These are phyloP conservation scores for Cyberlindnera petersonii DNA, from an alignment of 805 yeast genomes.

Conservation along the genomic window DNA sequence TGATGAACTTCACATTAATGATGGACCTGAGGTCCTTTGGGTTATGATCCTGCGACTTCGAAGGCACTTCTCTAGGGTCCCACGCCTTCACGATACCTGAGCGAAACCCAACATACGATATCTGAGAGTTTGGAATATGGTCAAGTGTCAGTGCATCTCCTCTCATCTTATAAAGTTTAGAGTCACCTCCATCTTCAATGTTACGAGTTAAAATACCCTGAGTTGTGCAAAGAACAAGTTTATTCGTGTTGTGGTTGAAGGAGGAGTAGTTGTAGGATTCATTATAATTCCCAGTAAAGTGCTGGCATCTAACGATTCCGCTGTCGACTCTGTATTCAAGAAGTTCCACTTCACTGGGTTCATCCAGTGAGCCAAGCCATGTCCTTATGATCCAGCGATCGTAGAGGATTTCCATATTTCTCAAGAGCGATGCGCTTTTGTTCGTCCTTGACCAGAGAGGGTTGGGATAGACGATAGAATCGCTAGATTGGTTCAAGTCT, in stretches of 20 bases:
- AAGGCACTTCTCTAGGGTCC: conserved; percentile 17
- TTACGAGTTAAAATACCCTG: neutral
- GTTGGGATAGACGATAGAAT: conserved; percentile 1
- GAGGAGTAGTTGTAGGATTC: conserved; percentile 15
- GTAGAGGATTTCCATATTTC: conserved; percentile 3
- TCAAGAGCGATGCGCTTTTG: conserved; percentile 13
- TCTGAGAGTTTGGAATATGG: conserved; percentile 4
- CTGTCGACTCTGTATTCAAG: conserved; percentile 3
- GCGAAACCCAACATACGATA: conserved; percentile 18
- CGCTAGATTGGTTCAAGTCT: too few relatives aligned
- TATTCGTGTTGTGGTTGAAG: neutral
- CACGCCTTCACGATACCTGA: conserved; percentile 16
- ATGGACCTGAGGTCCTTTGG: conserved; percentile 10
- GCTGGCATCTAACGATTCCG: conserved; percentile 2
- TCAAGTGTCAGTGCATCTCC: conserved; percentile 23
- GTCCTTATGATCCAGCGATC: conserved; percentile 10
- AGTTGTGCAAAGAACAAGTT: conserved; percentile 9
- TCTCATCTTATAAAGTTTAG: neutral
- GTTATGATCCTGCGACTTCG: neutral
- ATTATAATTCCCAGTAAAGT: conserved; percentile 1
- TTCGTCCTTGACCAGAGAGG: conserved; percentile 10
- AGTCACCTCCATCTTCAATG: neutral
- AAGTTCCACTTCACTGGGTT: conserved; percentile 19
- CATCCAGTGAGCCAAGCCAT: conserved; percentile 24
- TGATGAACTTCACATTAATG: conserved; percentile 8